A percentile compares a stretch with the other conserved stretches of the same genome.
Conservation (phyloP, 768 basidiomycete genomes). For the Phanerochaete carnosa region DNA sequence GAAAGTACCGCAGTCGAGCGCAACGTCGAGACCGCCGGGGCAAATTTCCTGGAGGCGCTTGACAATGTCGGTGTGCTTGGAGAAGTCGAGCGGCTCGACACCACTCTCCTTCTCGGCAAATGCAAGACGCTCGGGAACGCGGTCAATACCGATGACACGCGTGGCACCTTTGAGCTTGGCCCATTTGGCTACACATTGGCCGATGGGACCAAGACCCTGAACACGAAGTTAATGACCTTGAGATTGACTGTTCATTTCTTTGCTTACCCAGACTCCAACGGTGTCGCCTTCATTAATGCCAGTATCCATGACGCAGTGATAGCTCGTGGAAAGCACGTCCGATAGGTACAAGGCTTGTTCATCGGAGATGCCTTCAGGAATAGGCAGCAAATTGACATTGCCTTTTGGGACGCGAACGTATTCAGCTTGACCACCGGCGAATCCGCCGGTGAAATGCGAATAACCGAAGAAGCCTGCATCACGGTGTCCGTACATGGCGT, state of each 20-base stretch:
- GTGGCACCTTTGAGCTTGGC: slow-evolving; percentile 64
- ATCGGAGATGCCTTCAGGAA: slow-evolving; percentile 63
- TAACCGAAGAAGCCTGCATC: slow-evolving; percentile 74
- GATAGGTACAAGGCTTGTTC: slow-evolving; percentile 58
- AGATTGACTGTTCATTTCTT: neutral
- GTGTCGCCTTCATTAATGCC: slow-evolving; percentile 69
- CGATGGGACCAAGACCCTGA: slow-evolving; percentile 66
- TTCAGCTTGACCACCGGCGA: slow-evolving; percentile 74
- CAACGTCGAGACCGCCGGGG: slow-evolving; percentile 62
- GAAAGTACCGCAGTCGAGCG: slow-evolving; percentile 61
- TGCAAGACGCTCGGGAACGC: slow-evolving; percentile 48
- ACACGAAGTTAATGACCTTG: slow-evolving; percentile 44
- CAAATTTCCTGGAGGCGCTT: slow-evolving; percentile 57
- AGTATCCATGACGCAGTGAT: slow-evolving; percentile 71
- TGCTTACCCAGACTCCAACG: slow-evolving; percentile 68
- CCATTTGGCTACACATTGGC: slow-evolving; percentile 57
- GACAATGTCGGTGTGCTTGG: slow-evolving; percentile 35
- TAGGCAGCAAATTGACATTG: slow-evolving; percentile 65
- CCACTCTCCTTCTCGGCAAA: slow-evolving; percentile 41
- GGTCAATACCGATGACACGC: slow-evolving; percentile 71
- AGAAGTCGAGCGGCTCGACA: slow-evolving; percentile 25
- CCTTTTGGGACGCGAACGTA: slow-evolving; percentile 71
- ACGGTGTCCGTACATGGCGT: slow-evolving; percentile 60
- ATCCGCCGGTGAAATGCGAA: slow-evolving; percentile 71
- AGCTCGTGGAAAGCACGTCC: slow-evolving; percentile 67